phyloP scores from a whole-genome alignment of 352 stramenopile genomes.

The Globisporangium middletonii region DNA sequence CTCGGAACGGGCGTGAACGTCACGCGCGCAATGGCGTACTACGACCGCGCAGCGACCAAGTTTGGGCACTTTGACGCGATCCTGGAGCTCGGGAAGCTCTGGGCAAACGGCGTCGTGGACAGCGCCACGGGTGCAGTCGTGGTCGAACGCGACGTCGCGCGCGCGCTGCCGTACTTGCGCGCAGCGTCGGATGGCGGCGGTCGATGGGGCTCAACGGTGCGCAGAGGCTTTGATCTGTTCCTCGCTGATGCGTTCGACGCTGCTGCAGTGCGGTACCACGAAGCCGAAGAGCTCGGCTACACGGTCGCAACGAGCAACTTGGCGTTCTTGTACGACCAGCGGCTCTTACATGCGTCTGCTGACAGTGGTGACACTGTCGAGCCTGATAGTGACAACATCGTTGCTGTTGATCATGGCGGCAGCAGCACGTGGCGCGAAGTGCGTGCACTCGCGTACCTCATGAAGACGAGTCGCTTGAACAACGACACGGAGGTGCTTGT shows the following conservation, averaged over 20 bases:
- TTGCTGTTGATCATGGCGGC: too few relatives aligned
- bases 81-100: conserved; percentile 63
- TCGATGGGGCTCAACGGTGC: conserved; percentile 46
- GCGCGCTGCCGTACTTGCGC: conserved; percentile 42
- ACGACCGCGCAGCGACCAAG: conserved; percentile 43
- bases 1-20: conserved; percentile 53
- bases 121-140: conserved; percentile 9
- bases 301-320: conserved; percentile 62
- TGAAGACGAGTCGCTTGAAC: conserved; percentile 25
- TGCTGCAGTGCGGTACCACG: conserved; percentile 54
- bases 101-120: conserved; percentile 25
- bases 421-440: conserved; percentile 14
- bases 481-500: conserved; percentile 55
- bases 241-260: conserved; percentile 31
- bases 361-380: conserved; percentile 1
- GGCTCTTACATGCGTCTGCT: conserved; percentile 20
- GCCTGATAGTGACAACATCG: not conserved
- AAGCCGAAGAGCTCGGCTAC: conserved; percentile 60
- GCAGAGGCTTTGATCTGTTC: conserved; percentile 64
- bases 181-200: conserved; percentile 62
- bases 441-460: conserved; percentile 36
- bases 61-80: conserved; percentile 87
- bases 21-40: conserved; percentile 53
- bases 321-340: conserved; percentile 68
- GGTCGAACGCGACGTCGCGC: conserved; percentile 16